Base-by-base conservation (phyloP, 2,329 filamentous ascomycete species). In the Pseudocercospora macadamiae region DNA sequence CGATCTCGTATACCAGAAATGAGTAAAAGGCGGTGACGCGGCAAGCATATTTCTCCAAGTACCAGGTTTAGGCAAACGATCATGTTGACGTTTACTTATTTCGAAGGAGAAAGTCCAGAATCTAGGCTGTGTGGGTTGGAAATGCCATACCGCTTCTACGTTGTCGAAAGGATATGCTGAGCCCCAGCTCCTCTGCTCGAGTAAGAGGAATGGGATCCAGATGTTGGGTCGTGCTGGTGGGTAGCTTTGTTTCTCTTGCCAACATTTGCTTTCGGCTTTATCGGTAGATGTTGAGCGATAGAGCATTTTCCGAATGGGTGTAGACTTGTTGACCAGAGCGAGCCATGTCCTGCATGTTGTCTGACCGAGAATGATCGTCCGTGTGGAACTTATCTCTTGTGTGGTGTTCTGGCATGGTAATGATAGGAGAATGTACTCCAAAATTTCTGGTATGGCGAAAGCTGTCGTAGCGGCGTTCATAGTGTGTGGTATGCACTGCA, bases 81-180 rank as follows among this genome's bases (percentile, higher is more conserved):
- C 18, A 37, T 55, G 65, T 32, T 67, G 62, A 1, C 59, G 34
- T 6, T 55, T 21, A 19, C 55, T 59, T 10, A 66, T 53, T 34
- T 67, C 64, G 42, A 67, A 53, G 6, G 56, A 57, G 57, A 67
- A 67, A 2, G 57, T 67, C 65, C 64, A 67, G 54, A 52, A 48
- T 21, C 57, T 53, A 4, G 64, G 60, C 19, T 51, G 28, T 1
- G 56, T 51, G 10, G 62, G 60, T 23, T 57, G 23, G 34, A 65
- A 59, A 26, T 60, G 49, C 26, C 37, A 58, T n/a, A 54, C 36
- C 3, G 52, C 32, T 37, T 55, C 60, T 18, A 59, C 36, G 32
- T 51, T 61, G 36, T 63, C 60, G 45, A 67, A 66, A 5, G 62
- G 65, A 37, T 61, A 67, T 9, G 60, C 57, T n/a, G 60, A 63